Evolutionary conservation across 768 basidiomycete genomes (phyloP).

Genomic region (Leucogyrophana mollusca): DNA sequence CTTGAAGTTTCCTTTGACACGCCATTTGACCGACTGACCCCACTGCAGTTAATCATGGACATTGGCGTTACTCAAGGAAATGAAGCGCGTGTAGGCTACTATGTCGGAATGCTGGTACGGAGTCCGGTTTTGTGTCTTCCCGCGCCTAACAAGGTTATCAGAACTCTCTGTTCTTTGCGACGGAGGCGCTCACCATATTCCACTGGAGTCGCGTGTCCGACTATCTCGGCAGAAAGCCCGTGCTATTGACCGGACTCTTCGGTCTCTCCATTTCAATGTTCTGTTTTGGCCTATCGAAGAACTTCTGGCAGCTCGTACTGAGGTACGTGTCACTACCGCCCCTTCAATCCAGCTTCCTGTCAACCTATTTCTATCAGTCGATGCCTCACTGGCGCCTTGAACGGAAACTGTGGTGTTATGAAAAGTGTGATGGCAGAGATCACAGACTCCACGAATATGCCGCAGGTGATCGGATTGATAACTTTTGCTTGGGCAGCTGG

Average conservation of each 20-base stretch:
- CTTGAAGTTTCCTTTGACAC: not conserved
- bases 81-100: constrained; percentile 39
- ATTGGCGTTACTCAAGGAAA: constrained; percentile 35
- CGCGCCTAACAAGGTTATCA: constrained; percentile 28
- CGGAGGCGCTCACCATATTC: constrained; percentile 40
- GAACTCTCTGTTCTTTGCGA: constrained; percentile 45
- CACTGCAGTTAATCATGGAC: constrained; percentile 7
- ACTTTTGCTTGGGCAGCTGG: constrained; percentile 47
- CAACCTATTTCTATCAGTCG: constrained; percentile 22
- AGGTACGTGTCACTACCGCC: constrained; percentile 21
- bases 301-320: constrained; percentile 36
- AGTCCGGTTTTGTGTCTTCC: not conserved
- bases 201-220: constrained; percentile 45
- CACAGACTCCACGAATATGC: constrained; percentile 18
- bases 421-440: constrained; percentile 42
- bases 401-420: constrained; percentile 48
- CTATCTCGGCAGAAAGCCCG: constrained; percentile 39
- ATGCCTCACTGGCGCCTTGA: constrained; percentile 39
- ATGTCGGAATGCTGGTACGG: constrained; percentile 40
- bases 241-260: constrained; percentile 38
- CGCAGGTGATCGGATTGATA: constrained; percentile 51
- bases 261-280: constrained; percentile 42
- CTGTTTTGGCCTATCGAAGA: constrained; percentile 39
- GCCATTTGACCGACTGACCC: too few species aligned
- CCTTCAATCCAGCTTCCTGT: not conserved